These are phyloP conservation scores for Cadophora malorum DNA, from an alignment of 2,329 filamentous ascomycete species.

Conservation along the genomic window DNA sequence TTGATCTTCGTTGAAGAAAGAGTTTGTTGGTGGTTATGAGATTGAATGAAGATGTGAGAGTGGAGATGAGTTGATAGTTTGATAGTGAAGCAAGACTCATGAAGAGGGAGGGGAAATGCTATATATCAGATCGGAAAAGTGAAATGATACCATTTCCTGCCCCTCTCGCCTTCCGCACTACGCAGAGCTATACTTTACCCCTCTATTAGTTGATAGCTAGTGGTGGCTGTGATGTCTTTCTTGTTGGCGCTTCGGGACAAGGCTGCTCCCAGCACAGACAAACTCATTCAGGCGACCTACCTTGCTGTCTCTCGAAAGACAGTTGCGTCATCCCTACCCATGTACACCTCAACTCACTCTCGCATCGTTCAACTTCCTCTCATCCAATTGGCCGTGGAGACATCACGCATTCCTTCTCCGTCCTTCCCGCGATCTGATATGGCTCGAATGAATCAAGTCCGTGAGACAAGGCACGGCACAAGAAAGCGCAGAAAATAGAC, in stretches of 20 bases:
- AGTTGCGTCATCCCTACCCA: slow-evolving; percentile 20
- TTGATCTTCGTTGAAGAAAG: slow-evolving; percentile 20
- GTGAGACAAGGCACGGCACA: slow-evolving; percentile 14
- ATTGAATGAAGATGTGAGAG: slow-evolving; percentile 20
- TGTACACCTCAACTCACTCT: background rate
- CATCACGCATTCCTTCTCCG: slow-evolving; percentile 5
- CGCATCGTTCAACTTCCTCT: background rate
- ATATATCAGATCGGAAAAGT: slow-evolving; percentile 22
- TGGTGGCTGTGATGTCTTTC: slow-evolving; percentile 12
- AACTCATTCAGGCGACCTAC: background rate
- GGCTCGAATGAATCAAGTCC: background rate
- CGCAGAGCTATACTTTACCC: slow-evolving; percentile 6
- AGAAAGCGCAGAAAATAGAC: background rate
- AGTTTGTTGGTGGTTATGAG: slow-evolving; percentile 19
- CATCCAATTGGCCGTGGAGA: slow-evolving; percentile 5
- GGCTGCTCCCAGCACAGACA: slow-evolving; percentile 4
- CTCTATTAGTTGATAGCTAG: slow-evolving; percentile 14
- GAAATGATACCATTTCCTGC: slow-evolving; percentile 18
- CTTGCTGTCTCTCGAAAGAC: slow-evolving; percentile 1
- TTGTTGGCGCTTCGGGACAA: background rate
- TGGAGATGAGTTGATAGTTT: slow-evolving; percentile 4
- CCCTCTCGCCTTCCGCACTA: slow-evolving; percentile 6
- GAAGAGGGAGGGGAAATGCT: slow-evolving; percentile 8
- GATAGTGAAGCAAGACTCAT: background rate
- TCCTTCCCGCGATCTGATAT: background rate